Evolutionary conservation across 116 monocot species (phyloP), one percentile per base, ranked within the genome.

Genomic region (Iris pallida): DNA sequence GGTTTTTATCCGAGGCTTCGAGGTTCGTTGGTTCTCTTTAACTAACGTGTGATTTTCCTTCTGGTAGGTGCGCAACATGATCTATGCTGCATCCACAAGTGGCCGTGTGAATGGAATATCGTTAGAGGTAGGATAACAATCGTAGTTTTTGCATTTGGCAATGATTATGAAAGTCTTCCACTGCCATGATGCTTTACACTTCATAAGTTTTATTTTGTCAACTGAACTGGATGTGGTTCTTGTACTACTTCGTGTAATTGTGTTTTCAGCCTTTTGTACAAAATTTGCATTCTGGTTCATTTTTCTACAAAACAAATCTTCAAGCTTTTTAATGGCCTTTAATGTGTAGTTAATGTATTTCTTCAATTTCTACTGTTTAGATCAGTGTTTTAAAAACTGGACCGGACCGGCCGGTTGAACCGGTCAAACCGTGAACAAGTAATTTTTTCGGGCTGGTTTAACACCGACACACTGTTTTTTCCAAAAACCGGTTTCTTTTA

Each of bases 21-120:
- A 30, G 30, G 0, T 30, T 30, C 3, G 30, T 30, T 30, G 30
- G 30, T 30, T 30, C 30, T 30, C 30, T 0, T 30, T 30, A 30
- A 30, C 30, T 30, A 30, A 30, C 30, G 30, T 30, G 30, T 30
- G 30, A 30, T 30, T 30, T 30, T 11, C 57, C 46, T 59, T 74
- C 52, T 19, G 20, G 52, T 53, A 88, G 91, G 76, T 58, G 9
- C 76, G 67, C n/a, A 75, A 78, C 52, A 86, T 82, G 66, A 59
- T 95, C 45, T 95, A 91, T 76, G 79, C 81, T 7, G 91, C 81
- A 72, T 82, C 95, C 7, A 95, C 91, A 59, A 89, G 84, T 64
- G 95, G 95, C 15, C 70, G 70, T 77, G 80, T 95, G 48, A 86
- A 69, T 69, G 95, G 86, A 60, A 56, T 91, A 76, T 84, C 79